These are phyloP conservation scores for Raddia guianensis DNA, from an alignment of 176 grass and related monocot genomes.

Conservation along the genomic window DNA sequence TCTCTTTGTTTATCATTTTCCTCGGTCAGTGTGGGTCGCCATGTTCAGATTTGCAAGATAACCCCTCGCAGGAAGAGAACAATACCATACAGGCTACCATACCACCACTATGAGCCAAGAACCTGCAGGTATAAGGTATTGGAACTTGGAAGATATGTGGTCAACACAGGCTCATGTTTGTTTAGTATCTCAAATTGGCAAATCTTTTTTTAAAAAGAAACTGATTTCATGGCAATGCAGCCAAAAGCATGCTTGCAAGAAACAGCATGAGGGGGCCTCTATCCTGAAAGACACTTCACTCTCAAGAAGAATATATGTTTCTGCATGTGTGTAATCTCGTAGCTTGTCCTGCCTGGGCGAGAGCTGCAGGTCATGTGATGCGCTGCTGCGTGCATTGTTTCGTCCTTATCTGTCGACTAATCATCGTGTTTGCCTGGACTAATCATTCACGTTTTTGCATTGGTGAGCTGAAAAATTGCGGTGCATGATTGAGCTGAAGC, in stretches of 20 bases:
- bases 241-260: conserved; percentile 47
- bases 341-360: neutral
- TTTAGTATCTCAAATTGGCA: neutral
- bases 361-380: neutral
- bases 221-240: neutral
- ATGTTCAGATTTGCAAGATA: neutral
- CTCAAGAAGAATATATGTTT: neutral
- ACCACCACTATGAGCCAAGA: conserved; percentile 6
- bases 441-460: neutral
- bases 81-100: neutral
- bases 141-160: neutral
- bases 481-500: neutral
- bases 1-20: conserved; percentile 12
- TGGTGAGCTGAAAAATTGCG: neutral
- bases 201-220: too few relatives aligned
- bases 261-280: conserved; percentile 13
- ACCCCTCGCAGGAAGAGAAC: neutral
- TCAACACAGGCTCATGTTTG: neutral
- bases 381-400: neutral
- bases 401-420: neutral
- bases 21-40: neutral
- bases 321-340: conserved; percentile 1
- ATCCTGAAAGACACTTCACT: neutral
- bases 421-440: neutral
- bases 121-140: conserved; percentile 3